Evolutionary conservation across 257 asterid genomes (phyloP), one percentile per base, ranked within the genome.

Genomic region (Salvia splendens): DNA sequence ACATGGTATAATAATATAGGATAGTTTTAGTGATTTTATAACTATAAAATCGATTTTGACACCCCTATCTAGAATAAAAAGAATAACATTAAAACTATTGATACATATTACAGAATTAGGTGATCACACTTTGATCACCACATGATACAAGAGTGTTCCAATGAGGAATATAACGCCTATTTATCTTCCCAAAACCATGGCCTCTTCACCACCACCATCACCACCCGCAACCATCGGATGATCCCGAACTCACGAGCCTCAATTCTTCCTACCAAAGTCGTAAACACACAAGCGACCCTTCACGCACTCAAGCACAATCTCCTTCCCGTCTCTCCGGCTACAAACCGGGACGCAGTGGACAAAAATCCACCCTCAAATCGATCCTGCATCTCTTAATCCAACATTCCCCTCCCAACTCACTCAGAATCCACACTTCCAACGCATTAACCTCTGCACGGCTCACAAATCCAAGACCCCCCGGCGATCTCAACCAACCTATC

Each of bases 381-480:
- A 82, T 71, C 57, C 69, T 82, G 61, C 49, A 73, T 8, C 61
- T 57, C 71, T 71, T 76, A 5, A 67, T 58, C 84, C 84, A 82
- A 32, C 40, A 43, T 28, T 54, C 79, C 14, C 12, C 79, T 12
- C 12, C 28, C n/a, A 32, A 32, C 11, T 16, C 74, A 2, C 53
- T 50, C 54, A 76, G 46, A 47, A 76, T 73, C 84, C 86, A 82
- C 6, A 79, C 82, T 58, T 82, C 78, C 69, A 79, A 43, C 54
- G 62, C 15, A 51, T 68, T 30, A 17, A 66, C 35, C 8, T 72
- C 59, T 7, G 60, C 68, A 42, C 59, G 76, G 53, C 74, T 64
- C 15, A 76, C 75, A 30, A 76, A 79, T 64, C 84, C 83, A 49
- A 79, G 78, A 43, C 12, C 45, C 32, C 80, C 84, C 1, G n/a